A percentile compares a stretch with the other conserved stretches of the same genome.
Evolutionary conservation across 2,329 filamentous ascomycete genomes (phyloP).

Genomic region (Beauveria brongniartii): DNA sequence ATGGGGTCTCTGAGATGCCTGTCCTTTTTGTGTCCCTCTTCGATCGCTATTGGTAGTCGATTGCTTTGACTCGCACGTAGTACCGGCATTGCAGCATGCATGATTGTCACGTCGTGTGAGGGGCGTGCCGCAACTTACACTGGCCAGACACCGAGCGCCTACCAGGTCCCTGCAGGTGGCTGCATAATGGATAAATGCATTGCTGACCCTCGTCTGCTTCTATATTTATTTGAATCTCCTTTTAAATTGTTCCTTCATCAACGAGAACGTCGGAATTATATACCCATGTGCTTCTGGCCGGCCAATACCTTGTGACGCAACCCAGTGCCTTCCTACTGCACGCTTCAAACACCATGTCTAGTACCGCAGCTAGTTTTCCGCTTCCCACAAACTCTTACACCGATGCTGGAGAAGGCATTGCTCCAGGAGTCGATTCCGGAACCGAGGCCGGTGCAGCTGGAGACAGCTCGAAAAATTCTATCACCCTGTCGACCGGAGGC

Average conservation of each 20-base stretch:
- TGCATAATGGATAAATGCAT: constrained; percentile 2
- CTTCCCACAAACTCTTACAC: constrained; percentile 24
- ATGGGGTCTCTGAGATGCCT: background rate
- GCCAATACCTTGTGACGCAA: constrained; percentile 30
- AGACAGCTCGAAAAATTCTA: constrained; percentile 43
- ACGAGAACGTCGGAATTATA: background rate
- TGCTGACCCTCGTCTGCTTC: background rate
- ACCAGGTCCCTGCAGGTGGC: background rate
- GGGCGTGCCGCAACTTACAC: background rate
- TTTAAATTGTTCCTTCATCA: background rate
- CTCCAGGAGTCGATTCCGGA: constrained; percentile 33
- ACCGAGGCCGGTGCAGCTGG: constrained; percentile 59
- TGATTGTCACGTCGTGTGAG: background rate
- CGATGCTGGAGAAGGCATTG: constrained; percentile 25
- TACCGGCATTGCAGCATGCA: constrained; percentile 10
- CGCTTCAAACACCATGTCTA: constrained; percentile 22
- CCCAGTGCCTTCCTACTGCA: constrained; percentile 35
- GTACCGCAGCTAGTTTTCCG: background rate
- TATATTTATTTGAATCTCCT: background rate
- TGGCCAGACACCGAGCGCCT: background rate
- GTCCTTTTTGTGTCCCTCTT: background rate
- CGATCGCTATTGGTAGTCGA: background rate
- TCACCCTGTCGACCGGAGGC: constrained; percentile 59
- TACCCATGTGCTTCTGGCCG: constrained; percentile 7
- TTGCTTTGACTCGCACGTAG: background rate